These are phyloP conservation scores for Elsinoe ampelina DNA, from an alignment of 2,329 filamentous ascomycete species.

Conservation along the genomic window DNA sequence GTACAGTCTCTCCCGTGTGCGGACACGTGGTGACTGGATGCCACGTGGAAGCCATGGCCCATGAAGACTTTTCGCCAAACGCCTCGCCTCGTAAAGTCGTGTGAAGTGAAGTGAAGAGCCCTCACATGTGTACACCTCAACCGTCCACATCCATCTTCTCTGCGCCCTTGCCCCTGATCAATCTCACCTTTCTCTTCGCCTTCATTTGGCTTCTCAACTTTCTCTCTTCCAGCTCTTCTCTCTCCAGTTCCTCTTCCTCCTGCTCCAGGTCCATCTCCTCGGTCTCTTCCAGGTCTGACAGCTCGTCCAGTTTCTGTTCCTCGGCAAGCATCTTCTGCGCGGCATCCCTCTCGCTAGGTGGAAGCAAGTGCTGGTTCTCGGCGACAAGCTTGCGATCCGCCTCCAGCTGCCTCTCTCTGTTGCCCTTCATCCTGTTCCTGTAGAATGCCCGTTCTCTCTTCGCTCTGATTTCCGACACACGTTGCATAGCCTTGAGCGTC, in stretches of 20 bases:
- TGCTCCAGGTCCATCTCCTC: slow-evolving; percentile 36
- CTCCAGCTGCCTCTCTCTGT: slow-evolving; percentile 71
- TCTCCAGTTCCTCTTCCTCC: slow-evolving; percentile 33
- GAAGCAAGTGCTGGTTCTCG: slow-evolving; percentile 86
- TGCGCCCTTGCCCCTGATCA: slow-evolving; percentile 35
- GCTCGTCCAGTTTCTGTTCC: slow-evolving; percentile 39
- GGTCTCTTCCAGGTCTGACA: slow-evolving; percentile 28
- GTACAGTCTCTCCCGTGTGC: background rate
- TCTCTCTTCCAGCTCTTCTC: slow-evolving; percentile 24
- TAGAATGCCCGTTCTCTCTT: slow-evolving; percentile 87
- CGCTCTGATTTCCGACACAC: slow-evolving; percentile 74
- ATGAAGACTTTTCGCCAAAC: background rate
- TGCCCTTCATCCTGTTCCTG: slow-evolving; percentile 85
- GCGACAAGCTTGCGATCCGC: slow-evolving; percentile 79
- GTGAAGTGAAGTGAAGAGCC: background rate
- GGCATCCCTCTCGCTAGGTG: slow-evolving; percentile 41
- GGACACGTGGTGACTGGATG: background rate
- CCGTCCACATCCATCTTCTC: slow-evolving; percentile 35
- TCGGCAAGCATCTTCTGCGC: slow-evolving; percentile 46
- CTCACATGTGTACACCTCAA: slow-evolving; percentile 16
- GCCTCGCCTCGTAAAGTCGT: slow-evolving; percentile 8
- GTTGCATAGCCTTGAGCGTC: slow-evolving; percentile 85
- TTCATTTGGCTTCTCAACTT: slow-evolving; percentile 30
- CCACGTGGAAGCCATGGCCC: background rate
- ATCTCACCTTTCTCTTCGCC: slow-evolving; percentile 39